Percentiles rank a stretch among this genome's conserved stretches.
Conservation (phyloP, 176 grass and related monocot species). For the Guadua angustifolia region DNA sequence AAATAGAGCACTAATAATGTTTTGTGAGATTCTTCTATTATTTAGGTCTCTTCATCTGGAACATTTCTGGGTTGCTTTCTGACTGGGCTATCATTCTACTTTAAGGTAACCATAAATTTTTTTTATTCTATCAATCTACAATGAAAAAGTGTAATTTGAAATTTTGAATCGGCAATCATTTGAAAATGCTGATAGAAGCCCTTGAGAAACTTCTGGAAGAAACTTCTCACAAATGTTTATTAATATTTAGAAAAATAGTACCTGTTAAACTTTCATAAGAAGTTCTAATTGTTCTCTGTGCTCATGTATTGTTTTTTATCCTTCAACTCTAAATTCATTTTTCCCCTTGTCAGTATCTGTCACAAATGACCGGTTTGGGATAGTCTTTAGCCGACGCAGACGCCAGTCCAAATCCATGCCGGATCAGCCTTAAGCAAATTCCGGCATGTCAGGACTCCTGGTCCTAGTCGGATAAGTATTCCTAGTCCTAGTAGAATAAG, state of each 20-base stretch:
- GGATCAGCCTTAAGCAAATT: no score
- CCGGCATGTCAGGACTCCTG: no score
- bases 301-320: background rate
- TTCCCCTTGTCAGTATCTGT: background rate
- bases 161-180: background rate
- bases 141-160: conserved; percentile 13
- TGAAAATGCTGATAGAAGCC: conserved; percentile 6
- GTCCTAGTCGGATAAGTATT: no score
- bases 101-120: conserved; percentile 40
- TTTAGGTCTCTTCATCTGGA: conserved; percentile 72
- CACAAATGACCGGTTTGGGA: no score
- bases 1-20: background rate
- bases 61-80: conserved; percentile 65
- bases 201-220: conserved; percentile 4
- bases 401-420: no score
- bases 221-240: background rate
- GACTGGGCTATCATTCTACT: conserved; percentile 48
- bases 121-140: background rate
- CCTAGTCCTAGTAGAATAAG: no score
- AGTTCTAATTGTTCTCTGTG: conserved; percentile 1
- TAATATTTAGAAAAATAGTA: background rate
- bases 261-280: background rate
- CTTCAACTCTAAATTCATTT: background rate
- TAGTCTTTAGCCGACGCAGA: no score
- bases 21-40: conserved; percentile 28